These are phyloP conservation scores for Pterulicium gracile DNA, from an alignment of 1,284 basidiomycete species.

Conservation along the genomic window DNA sequence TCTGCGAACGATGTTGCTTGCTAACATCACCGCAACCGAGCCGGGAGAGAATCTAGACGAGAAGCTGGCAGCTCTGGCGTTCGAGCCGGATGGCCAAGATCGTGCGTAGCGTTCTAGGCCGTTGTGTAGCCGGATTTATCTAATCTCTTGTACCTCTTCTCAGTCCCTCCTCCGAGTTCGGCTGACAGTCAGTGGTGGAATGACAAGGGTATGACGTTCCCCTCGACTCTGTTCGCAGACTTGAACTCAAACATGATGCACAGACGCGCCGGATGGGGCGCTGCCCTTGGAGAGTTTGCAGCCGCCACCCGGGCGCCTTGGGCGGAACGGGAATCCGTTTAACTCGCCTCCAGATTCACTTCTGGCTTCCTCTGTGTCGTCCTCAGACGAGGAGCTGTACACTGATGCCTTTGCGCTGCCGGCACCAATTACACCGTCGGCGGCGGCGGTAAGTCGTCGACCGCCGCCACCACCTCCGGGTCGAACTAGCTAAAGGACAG, in stretches of 20 bases:
- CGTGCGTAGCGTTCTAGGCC: slow-evolving; percentile 21
- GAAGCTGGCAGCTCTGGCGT: slow-evolving; percentile 44
- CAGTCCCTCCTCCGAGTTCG: slow-evolving; percentile 72
- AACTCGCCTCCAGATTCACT: slow-evolving; percentile 54
- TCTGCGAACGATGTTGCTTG: slow-evolving; percentile 60
- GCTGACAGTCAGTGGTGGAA: slow-evolving; percentile 74
- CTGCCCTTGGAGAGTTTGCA: slow-evolving; percentile 29
- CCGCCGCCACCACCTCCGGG: slow-evolving; percentile 25
- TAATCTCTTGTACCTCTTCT: slow-evolving; percentile 1
- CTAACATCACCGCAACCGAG: slow-evolving; percentile 44
- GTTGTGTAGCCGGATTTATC: slow-evolving; percentile 1
- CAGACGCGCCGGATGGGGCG: slow-evolving; percentile 58
- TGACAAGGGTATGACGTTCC: slow-evolving; percentile 37
- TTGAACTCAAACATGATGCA: slow-evolving; percentile 3
- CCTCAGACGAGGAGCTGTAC: slow-evolving; percentile 75
- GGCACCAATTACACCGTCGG: slow-evolving; percentile 40
- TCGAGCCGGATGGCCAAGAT: slow-evolving; percentile 24
- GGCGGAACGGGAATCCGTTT: slow-evolving; percentile 47
- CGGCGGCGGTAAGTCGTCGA: slow-evolving; percentile 22
- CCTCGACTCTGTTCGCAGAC: slow-evolving; percentile 5
- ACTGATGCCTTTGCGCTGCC: slow-evolving; percentile 55
- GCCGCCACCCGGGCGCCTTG: slow-evolving; percentile 19
- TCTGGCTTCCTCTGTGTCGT: slow-evolving; percentile 60
- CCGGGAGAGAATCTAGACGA: slow-evolving; percentile 63
- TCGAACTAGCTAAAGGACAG: not conserved